Evolutionary conservation across 805 yeast genomes (phyloP).

Genomic region (Blastobotrys mokoenaii): DNA sequence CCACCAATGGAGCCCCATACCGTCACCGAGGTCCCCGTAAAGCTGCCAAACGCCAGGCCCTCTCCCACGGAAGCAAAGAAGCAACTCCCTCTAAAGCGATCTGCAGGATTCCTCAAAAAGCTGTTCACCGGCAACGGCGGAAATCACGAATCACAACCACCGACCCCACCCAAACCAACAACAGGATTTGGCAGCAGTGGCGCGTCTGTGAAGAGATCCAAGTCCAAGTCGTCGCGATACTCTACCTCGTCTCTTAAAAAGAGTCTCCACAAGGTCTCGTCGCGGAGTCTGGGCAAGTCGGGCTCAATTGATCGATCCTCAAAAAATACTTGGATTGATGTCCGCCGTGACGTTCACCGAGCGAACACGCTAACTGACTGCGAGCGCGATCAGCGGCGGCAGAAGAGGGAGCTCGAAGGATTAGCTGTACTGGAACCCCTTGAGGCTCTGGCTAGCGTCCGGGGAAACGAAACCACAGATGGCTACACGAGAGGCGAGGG

Average conservation of each 20-base stretch:
- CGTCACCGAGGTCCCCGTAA: constrained; percentile 15
- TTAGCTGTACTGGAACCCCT: constrained; percentile 55
- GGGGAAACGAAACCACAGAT: constrained; percentile 21
- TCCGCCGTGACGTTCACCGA: constrained; percentile 56
- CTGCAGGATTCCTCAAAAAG: constrained; percentile 23
- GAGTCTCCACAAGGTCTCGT: not conserved
- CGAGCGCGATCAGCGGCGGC: constrained; percentile 63
- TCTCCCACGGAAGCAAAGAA: constrained; percentile 3
- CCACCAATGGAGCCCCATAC: not conserved
- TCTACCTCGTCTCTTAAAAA: constrained; percentile 9
- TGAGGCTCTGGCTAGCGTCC: constrained; percentile 8
- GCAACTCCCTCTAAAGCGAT: constrained; percentile 22
- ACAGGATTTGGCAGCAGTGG: constrained; percentile 2
- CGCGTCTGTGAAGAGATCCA: constrained; percentile 12
- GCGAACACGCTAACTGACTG: constrained; percentile 58
- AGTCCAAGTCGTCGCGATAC: constrained; percentile 17
- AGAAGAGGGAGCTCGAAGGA: constrained; percentile 45
- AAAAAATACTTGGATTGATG: constrained; percentile 39
- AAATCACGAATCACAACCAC: not conserved
- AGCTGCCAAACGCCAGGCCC: constrained; percentile 14
- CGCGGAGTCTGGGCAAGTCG: too few relatives aligned
- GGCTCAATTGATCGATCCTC: too few relatives aligned
- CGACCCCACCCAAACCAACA: not conserved
- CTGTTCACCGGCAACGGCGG: constrained; percentile 12
- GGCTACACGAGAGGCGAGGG: constrained; percentile 17